Evolutionary conservation across 2,329 filamentous ascomycete species (phyloP), one percentile per base, ranked within the genome.

Genomic region (Bipolaris victoriae): DNA sequence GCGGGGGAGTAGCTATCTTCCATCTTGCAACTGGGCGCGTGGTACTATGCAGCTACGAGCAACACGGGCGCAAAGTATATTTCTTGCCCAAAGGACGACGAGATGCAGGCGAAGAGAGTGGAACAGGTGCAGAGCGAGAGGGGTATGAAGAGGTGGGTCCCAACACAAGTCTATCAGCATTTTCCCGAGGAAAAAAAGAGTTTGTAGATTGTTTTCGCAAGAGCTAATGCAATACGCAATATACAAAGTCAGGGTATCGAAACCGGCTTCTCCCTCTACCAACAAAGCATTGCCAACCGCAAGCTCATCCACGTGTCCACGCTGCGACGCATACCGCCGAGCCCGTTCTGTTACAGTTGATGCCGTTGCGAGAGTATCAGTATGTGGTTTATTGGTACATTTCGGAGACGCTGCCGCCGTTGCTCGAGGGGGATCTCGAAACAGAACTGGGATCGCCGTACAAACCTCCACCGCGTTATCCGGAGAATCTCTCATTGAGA

Each of bases 61-160:
- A 51, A 54, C 56, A 62, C 3, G 70, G 65, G 3, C 58, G 51
- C 20, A 66, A 69, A 22, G 79, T 79, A 62, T 82, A 76, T 64
- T 83, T 83, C 63, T 65, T 83, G 7, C 81, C 81, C 5, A 83
- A 83, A 61, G 81, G 81, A 2, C 70, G 81, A 5, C 67, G 78
- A 24, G 80, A 83, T 65, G 78, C 77, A 0, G 77, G 77, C 10
- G 81, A 83, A 61, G 76, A 78, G n/a, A 76, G 71, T 5, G 70
- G 67, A 0, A 55, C 57, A 9, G 80, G 78, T 0, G 81, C 81
- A 0, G 77, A 81, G 52, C 70, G 81, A 29, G 81, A 83, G 62
- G 81, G 81, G 1, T 83, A 77, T 60, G 81, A 83, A 64, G 81
- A 83, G 67, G 78, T 79, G 65, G 16, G 18, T 37, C 6, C 11